Percentiles rank a stretch among this genome's conserved stretches.
Conservation (phyloP, 129 eudicot genomes). For the Cynara cardunculus region DNA sequence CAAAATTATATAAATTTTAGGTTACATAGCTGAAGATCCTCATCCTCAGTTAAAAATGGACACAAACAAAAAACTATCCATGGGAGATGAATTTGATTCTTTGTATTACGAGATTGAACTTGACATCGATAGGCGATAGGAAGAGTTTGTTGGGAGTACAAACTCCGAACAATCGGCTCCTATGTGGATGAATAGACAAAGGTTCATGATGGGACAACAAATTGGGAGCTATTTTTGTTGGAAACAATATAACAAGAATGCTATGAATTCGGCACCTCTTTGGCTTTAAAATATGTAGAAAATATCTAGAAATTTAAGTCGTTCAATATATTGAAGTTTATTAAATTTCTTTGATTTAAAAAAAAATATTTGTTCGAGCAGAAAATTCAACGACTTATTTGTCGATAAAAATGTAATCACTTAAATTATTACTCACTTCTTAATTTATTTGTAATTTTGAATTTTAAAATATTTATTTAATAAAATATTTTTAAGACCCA, state of each 20-base stretch:
- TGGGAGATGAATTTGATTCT: slow-evolving; percentile 9
- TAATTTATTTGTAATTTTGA: too few relatives aligned
- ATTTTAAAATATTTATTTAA: too few relatives aligned
- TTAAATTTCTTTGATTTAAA: too few relatives aligned
- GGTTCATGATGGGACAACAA: neutral
- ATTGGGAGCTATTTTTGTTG: slow-evolving; percentile 34
- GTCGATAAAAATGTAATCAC: too few relatives aligned
- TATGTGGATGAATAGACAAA: neutral
- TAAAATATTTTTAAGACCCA: too few relatives aligned
- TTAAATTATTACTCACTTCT: too few relatives aligned
- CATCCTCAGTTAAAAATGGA: neutral
- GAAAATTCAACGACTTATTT: too few relatives aligned
- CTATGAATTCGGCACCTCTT: slow-evolving; percentile 22
- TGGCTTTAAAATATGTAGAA: slow-evolving; percentile 40
- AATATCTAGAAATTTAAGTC: too few relatives aligned
- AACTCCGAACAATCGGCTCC: neutral
- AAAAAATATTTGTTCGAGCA: too few relatives aligned
- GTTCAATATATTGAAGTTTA: too few relatives aligned
- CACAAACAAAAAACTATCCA: slow-evolving; percentile 5
- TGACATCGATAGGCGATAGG: slow-evolving; percentile 40
- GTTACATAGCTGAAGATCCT: neutral
- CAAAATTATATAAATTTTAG: slow-evolving; percentile 18
- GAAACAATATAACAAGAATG: slow-evolving; percentile 23
- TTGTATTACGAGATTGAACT: slow-evolving; percentile 17
- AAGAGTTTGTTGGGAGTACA: neutral